These are phyloP conservation scores for Yamadazyma atmosphaerica DNA, from an alignment of 1,139 yeast genomes.

Conservation along the genomic window DNA sequence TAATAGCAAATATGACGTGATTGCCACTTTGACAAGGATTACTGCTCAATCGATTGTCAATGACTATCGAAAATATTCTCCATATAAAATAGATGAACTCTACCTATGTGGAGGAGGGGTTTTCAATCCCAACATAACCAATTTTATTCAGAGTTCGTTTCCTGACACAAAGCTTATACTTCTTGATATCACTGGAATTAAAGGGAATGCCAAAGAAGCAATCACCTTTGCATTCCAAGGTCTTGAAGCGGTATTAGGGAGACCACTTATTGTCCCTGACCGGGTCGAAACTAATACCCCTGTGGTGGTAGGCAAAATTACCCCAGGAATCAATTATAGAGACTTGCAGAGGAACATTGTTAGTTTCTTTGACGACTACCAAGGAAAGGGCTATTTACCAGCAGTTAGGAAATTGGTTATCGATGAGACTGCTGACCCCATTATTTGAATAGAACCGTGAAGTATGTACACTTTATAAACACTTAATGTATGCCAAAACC, in stretches of 20 bases:
- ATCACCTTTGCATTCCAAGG: conserved; percentile 16
- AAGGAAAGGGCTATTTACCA: neutral
- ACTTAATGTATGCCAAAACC: too few relatives aligned
- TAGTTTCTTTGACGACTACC: neutral
- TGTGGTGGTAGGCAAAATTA: conserved; percentile 12
- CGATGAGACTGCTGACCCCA: neutral
- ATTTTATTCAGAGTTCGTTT: conserved; percentile 8
- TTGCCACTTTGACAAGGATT: conserved; percentile 15
- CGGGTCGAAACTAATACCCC: conserved; percentile 11
- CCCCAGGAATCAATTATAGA: conserved; percentile 8
- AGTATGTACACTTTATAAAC: too few relatives aligned
- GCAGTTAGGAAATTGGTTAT: neutral
- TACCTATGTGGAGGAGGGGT: conserved; percentile 16
- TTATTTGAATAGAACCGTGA: too few relatives aligned
- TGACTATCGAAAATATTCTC: conserved; percentile 11
- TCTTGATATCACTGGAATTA: conserved; percentile 13
- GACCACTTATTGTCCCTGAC: conserved; percentile 13
- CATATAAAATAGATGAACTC: conserved; percentile 10
- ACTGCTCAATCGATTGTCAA: conserved; percentile 13
- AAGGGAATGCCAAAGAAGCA: conserved; percentile 13
- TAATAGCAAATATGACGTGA: conserved; percentile 8
- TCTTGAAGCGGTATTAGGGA: conserved; percentile 13
- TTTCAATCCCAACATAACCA: conserved; percentile 12
- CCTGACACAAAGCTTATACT: conserved; percentile 11
- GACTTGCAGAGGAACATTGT: conserved; percentile 1